These are phyloP conservation scores for Penstemon davidsonii DNA, from an alignment of 257 asterid species.

Conservation along the genomic window DNA sequence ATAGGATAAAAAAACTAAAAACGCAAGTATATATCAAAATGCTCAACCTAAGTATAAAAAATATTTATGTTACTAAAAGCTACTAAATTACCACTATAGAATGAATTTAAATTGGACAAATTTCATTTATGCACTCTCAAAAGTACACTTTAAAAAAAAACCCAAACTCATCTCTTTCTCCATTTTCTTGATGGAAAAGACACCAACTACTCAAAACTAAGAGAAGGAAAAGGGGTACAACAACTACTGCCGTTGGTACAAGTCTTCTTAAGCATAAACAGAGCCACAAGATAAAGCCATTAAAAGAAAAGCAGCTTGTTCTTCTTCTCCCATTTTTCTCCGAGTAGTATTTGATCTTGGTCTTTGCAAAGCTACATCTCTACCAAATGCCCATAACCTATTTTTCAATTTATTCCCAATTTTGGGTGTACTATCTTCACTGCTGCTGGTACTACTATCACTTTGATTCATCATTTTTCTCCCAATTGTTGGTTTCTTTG, in stretches of 20 bases:
- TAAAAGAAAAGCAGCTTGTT: constrained; percentile 80
- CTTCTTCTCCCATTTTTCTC: constrained; percentile 80
- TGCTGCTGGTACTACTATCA: constrained; percentile 52
- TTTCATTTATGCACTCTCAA: constrained; percentile 34
- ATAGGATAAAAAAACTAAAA: not conserved
- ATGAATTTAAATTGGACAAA: constrained; percentile 20
- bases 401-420: constrained; percentile 44
- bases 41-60: too few relatives aligned
- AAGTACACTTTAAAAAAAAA: constrained; percentile 21
- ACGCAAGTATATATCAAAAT: not conserved
- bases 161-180: constrained; percentile 29
- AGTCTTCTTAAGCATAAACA: constrained; percentile 59
- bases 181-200: not conserved
- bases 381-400: constrained; percentile 57
- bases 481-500: constrained; percentile 47
- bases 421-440: constrained; percentile 49
- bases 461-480: too few relatives aligned
- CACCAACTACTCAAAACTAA: too few relatives aligned
- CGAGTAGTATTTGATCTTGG: constrained; percentile 72
- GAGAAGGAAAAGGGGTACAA: constrained; percentile 24
- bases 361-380: constrained; percentile 69
- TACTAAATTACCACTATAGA: not conserved
- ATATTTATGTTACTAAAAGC: not conserved
- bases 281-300: constrained; percentile 92
- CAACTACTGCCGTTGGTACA: constrained; percentile 32